Evolutionary conservation across 129 eudicot species (phyloP), one percentile per base, ranked within the genome.

Genomic region (Flaveria trinervia): DNA sequence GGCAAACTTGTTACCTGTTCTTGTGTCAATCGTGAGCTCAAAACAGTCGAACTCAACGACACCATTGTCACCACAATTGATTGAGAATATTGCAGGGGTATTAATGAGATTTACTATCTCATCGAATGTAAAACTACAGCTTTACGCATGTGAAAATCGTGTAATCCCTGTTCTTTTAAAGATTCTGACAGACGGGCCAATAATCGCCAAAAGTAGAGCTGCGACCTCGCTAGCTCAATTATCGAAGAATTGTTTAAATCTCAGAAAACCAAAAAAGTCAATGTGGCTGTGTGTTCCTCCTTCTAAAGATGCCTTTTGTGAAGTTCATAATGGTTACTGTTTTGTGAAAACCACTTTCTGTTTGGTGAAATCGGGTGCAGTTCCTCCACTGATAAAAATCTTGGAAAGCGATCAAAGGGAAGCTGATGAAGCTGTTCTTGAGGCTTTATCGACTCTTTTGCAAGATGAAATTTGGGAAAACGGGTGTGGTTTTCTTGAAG

Each of bases 201-300:
- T 62, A 52, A 43, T 73, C 39, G 85, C 92, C 2, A 91, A 86
- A 48, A 75, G 78, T 54, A 84, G 83, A 73, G 98, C 96, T 68
- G 96, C 98, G 69, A 80, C 79, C 7, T 87, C 96, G 36, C 85
- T 94, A 13, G 83, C 93, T 39, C 98, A 94, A 28, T 30, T 94
- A 67, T 89, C 97, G 28, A 84, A 86, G 61, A 91, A 86, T 52
- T 76, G 90, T 7, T 36, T 75, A 2, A 72, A 83, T 43, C 80
- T 86, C 39, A 70, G 80, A 49, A 89, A 88, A 74, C 70, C 87
- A 23, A 75, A 84, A 64, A 86, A 80, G 70, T 70, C 84, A 14
- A 83, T 78, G 60, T 94, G 98, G 98, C 74, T 87, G 51, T 94
- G 98, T 60, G 79, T 80, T 56, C 84, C 89, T 39, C 83, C 89